phyloP scores from a whole-genome alignment of 805 yeast genomes.

The Candida coleopterorum region DNA sequence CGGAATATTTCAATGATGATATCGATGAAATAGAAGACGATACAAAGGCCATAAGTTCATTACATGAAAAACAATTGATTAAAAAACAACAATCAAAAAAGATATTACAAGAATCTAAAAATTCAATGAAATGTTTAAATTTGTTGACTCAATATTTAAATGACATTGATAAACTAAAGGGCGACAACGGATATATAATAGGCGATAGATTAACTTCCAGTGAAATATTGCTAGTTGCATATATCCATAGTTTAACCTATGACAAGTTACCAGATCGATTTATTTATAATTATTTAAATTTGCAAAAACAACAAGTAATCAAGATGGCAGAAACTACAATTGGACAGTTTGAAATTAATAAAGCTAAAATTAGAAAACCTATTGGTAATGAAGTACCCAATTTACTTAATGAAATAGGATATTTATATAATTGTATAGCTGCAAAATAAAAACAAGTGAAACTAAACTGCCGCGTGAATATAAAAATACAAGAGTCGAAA shows the following conservation, averaged over 20 bases:
- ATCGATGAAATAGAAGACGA: conserved; percentile 16
- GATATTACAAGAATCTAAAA: conserved; percentile 26
- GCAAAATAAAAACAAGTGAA: too few relatives aligned
- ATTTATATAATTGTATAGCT: conserved; percentile 3
- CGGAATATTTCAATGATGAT: conserved; percentile 25
- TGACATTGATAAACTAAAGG: conserved; percentile 13
- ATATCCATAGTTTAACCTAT: conserved; percentile 27
- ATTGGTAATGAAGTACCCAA: conserved; percentile 27
- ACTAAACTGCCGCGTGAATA: background rate
- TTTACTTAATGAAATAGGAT: conserved; percentile 30
- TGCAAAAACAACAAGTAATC: conserved; percentile 27
- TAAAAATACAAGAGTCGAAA: background rate
- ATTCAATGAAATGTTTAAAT: conserved; percentile 27
- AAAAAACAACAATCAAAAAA: conserved; percentile 29
- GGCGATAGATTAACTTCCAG: conserved; percentile 17
- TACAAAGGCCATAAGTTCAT: conserved; percentile 28
- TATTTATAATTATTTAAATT: conserved; percentile 27
- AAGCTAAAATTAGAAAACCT: conserved; percentile 19
- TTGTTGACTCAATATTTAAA: conserved; percentile 18
- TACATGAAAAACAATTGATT: conserved; percentile 35
- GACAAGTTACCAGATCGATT: conserved; percentile 39
- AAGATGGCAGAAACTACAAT: conserved; percentile 8
- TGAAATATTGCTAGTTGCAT: conserved; percentile 38
- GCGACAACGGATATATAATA: conserved; percentile 7
- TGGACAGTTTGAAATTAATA: conserved; percentile 6